A percentile compares a stretch with the other conserved stretches of the same genome.
phyloP scores from a whole-genome alignment of 768 basidiomycete genomes.

The Suillus bovinus region DNA sequence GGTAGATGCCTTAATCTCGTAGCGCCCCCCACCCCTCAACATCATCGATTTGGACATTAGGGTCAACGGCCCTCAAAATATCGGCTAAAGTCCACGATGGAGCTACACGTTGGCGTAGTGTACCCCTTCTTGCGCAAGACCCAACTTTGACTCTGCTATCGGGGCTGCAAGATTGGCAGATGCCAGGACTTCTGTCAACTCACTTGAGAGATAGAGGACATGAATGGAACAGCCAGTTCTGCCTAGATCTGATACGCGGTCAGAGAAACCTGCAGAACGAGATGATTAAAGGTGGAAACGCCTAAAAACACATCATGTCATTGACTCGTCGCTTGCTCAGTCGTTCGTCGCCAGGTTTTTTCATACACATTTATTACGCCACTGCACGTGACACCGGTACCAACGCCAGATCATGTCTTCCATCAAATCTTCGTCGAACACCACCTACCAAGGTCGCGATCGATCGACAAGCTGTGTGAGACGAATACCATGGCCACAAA shows the following conservation, averaged over 20 bases:
- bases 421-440: background rate
- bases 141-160: background rate
- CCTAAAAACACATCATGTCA: background rate
- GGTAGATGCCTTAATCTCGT: background rate
- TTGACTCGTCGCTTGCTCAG: too few relatives aligned
- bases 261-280: background rate
- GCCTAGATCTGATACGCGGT: background rate
- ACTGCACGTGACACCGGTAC: background rate
- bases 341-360: background rate
- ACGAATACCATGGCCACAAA: background rate
- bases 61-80: background rate
- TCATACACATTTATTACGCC: background rate
- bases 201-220: background rate
- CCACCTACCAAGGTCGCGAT: background rate
- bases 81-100: background rate
- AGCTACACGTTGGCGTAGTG: background rate
- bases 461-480: background rate
- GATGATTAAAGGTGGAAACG: background rate
- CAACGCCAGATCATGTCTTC: background rate
- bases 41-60: background rate
- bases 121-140: too few relatives aligned
- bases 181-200: background rate
- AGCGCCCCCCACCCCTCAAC: background rate
- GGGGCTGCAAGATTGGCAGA: background rate
- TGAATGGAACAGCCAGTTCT: background rate